Evolutionary conservation across 2,329 filamentous ascomycete species (phyloP).

Genomic region (Colletotrichum acutatum): DNA sequence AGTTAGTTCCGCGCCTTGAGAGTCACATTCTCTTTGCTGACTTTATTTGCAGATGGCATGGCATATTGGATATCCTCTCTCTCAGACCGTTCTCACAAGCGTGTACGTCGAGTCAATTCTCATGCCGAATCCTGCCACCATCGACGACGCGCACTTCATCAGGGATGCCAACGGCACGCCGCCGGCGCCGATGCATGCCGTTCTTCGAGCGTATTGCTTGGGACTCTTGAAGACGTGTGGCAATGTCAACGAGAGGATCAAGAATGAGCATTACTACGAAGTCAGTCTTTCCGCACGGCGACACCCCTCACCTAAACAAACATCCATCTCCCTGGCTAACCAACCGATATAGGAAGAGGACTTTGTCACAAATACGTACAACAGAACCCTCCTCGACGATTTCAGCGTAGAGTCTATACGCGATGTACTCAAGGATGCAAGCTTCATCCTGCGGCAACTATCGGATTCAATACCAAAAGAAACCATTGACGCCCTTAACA

Average conservation of each 20-base stretch:
- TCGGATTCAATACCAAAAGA: slow-evolving; percentile 52
- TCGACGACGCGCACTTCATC: slow-evolving; percentile 75
- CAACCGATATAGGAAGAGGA: slow-evolving; percentile 83
- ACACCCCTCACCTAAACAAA: not conserved
- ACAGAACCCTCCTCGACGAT: slow-evolving; percentile 77
- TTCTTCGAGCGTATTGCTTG: slow-evolving; percentile 87
- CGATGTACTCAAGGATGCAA: slow-evolving; percentile 63
- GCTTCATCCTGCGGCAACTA: slow-evolving; percentile 59
- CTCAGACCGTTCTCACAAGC: slow-evolving; percentile 93
- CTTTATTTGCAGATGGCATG: slow-evolving; percentile 79
- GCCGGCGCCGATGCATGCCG: slow-evolving; percentile 62
- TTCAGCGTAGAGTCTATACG: slow-evolving; percentile 69
- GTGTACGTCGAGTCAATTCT: slow-evolving; percentile 88
- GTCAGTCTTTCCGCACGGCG: slow-evolving; percentile 54
- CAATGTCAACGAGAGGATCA: slow-evolving; percentile 80
- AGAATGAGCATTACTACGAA: slow-evolving; percentile 91
- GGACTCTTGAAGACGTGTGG: slow-evolving; percentile 86
- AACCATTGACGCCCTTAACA: slow-evolving; percentile 66
- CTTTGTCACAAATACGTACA: slow-evolving; percentile 92
- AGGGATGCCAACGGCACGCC: slow-evolving; percentile 42
- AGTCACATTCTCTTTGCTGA: slow-evolving; percentile 11
- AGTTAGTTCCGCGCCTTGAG: slow-evolving; percentile 56
- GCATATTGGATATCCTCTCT: slow-evolving; percentile 95
- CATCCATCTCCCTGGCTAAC: not conserved
- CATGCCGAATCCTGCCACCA: slow-evolving; percentile 71